A percentile compares a stretch with the other conserved stretches of the same genome.
Conservation (phyloP, 345 rosid genomes). For the Salix udensis region DNA sequence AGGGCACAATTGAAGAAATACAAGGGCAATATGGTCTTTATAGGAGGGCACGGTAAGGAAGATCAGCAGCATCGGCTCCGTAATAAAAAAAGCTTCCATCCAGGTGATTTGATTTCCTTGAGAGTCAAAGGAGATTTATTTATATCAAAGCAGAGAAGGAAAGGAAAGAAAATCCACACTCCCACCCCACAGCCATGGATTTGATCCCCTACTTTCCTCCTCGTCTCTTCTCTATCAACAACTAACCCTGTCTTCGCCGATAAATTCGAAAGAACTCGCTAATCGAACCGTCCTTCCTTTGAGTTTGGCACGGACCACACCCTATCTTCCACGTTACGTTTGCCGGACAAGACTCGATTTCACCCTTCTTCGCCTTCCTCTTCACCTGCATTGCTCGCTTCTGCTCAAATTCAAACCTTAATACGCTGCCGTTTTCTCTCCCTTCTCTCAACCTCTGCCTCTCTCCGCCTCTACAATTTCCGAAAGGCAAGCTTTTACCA, state of each 20-base stretch:
- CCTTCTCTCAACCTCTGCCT: neutral
- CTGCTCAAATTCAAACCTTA: conserved; percentile 27
- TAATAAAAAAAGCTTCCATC: neutral
- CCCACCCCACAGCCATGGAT: neutral
- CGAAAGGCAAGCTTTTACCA: conserved; percentile 18
- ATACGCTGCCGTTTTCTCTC: conserved; percentile 9
- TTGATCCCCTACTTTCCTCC: neutral
- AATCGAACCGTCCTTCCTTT: neutral
- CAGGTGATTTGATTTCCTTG: neutral
- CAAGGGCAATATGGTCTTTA: neutral
- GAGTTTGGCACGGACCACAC: neutral
- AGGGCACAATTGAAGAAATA: neutral
- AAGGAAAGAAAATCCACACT: neutral
- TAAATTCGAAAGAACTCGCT: neutral
- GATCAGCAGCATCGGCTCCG: neutral
- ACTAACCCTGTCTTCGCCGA: neutral
- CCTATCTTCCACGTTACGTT: conserved; percentile 20
- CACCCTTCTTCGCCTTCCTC: conserved; percentile 11
- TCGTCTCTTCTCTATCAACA: neutral
- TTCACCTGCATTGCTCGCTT: conserved; percentile 27
- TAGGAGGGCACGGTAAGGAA: neutral
- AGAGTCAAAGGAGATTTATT: neutral
- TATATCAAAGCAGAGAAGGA: neutral
- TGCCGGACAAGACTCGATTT: conserved; percentile 18
- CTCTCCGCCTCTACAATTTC: neutral